A percentile compares a stretch with the other conserved stretches of the same genome.
These are phyloP conservation scores for Tarenaya hassleriana DNA, from an alignment of 345 rosid genomes.

Conservation along the genomic window DNA sequence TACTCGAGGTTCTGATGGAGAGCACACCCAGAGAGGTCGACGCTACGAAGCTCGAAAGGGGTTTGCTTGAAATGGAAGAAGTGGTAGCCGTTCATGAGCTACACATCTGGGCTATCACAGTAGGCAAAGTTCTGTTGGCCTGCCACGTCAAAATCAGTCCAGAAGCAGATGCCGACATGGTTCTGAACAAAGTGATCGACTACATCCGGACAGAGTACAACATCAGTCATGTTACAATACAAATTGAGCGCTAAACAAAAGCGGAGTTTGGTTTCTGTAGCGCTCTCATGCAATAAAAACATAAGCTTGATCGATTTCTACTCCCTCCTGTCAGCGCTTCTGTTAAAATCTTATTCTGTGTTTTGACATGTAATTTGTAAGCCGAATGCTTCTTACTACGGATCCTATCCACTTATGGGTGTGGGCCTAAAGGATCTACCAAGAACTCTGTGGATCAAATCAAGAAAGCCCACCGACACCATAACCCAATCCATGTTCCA, in stretches of 20 bases:
- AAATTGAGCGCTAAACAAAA: conserved; percentile 50
- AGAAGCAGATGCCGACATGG: conserved; percentile 67
- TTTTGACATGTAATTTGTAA: no score
- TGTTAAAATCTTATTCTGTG: no score
- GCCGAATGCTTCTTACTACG: no score
- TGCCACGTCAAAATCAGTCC: conserved; percentile 33
- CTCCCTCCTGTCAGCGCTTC: conserved; percentile 1
- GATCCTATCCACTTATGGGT: no score
- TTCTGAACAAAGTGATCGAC: conserved; percentile 57
- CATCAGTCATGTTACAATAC: conserved; percentile 71
- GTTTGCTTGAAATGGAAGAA: conserved; percentile 59
- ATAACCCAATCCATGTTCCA: no score
- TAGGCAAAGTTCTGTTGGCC: conserved; percentile 21
- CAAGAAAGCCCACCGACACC: no score
- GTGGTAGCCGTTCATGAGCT: conserved; percentile 49
- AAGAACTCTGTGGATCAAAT: no score
- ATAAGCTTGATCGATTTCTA: no score
- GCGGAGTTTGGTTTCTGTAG: no score
- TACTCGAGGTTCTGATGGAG: conserved; percentile 80
- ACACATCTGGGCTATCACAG: conserved; percentile 23
- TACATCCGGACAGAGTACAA: conserved; percentile 65
- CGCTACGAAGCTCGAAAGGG: conserved; percentile 57
- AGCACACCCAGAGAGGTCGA: conserved; percentile 83
- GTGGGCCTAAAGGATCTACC: no score
- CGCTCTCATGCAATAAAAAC: no score